A percentile compares a stretch with the other conserved stretches of the same genome.
phyloP scores from a whole-genome alignment of 1,284 basidiomycete species.

The Trametes sp. region DNA sequence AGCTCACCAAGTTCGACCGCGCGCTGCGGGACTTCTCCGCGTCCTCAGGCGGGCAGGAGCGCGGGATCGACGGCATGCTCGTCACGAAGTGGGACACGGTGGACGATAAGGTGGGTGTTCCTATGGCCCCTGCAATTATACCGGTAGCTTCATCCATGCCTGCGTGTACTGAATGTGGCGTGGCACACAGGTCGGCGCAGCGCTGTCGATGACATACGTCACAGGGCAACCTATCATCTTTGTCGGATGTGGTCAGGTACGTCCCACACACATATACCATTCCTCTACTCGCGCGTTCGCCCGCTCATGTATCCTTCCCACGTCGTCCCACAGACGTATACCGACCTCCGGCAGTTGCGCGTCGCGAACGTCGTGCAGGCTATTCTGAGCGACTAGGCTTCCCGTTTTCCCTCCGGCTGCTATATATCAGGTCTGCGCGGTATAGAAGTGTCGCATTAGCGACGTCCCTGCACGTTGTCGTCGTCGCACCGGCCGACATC shows the following conservation, averaged over 20 bases:
- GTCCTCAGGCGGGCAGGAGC: conserved; percentile 69
- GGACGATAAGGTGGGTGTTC: conserved; percentile 77
- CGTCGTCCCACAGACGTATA: conserved; percentile 77
- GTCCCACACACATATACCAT: conserved; percentile 29
- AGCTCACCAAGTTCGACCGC: conserved; percentile 93
- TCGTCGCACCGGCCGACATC: not conserved
- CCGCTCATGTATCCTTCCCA: not conserved
- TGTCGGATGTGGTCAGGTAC: conserved; percentile 93
- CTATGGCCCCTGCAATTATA: not conserved
- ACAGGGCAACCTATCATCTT: conserved; percentile 97
- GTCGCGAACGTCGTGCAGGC: conserved; percentile 95
- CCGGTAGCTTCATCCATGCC: not conserved
- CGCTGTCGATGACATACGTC: conserved; percentile 96
- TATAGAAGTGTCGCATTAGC: too few relatives aligned
- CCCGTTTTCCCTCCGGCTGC: not conserved
- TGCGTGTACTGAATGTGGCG: too few relatives aligned
- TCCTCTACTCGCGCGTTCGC: not conserved
- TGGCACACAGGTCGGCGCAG: conserved; percentile 83
- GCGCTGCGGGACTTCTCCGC: conserved; percentile 89
- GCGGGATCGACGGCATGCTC: conserved; percentile 96
- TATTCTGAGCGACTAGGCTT: conserved; percentile 72
- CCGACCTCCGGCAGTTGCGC: conserved; percentile 87
- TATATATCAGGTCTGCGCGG: not conserved
- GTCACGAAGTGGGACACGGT: conserved; percentile 99
- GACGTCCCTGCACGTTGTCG: not conserved